Conservation (phyloP, 495 filamentous ascomycete genomes). For the Neurospora sp. region DNA sequence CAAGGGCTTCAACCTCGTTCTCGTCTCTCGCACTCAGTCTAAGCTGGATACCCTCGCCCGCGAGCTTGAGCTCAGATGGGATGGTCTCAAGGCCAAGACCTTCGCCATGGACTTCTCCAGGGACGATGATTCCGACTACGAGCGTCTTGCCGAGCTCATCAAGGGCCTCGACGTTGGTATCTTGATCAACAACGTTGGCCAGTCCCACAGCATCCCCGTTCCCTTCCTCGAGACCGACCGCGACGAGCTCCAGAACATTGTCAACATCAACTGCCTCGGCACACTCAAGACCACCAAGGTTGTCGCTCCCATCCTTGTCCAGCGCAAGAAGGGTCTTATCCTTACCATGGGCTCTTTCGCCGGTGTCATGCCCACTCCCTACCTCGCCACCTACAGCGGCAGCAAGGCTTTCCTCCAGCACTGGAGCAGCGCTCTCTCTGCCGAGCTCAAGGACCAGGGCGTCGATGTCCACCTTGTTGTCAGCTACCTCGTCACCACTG, state of each 20-base stretch:
- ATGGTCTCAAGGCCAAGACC: slow-evolving; percentile 52
- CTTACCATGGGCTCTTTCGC: slow-evolving; percentile 96
- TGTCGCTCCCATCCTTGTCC: slow-evolving; percentile 73
- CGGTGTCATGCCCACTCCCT: slow-evolving; percentile 79
- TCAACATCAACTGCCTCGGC: slow-evolving; percentile 86
- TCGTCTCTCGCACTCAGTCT: slow-evolving; percentile 85
- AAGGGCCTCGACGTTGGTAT: slow-evolving; percentile 71
- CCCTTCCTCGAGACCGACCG: slow-evolving; percentile 71
- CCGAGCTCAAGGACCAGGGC: slow-evolving; percentile 69
- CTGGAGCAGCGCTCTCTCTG: slow-evolving; percentile 80
- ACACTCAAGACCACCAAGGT: slow-evolving; percentile 81
- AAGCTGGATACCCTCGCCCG: slow-evolving; percentile 71
- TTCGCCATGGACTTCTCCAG: slow-evolving; percentile 86
- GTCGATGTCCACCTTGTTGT: slow-evolving; percentile 81
- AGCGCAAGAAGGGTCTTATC: slow-evolving; percentile 76
- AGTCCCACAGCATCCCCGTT: slow-evolving; percentile 84
- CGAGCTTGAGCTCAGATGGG: slow-evolving; percentile 58
- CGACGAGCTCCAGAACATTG: slow-evolving; percentile 75
- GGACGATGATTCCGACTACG: slow-evolving; percentile 68
- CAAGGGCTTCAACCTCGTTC: slow-evolving; percentile 84
- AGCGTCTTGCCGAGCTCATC: slow-evolving; percentile 54
- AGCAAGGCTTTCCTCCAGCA: slow-evolving; percentile 97
- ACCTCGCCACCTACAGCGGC: slow-evolving; percentile 93
- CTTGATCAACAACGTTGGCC: slow-evolving; percentile 94
- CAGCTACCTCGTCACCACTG: slow-evolving; percentile 83